phyloP scores from a whole-genome alignment of 169 alveolate species.

The Cyclospora cayetanensis region DNA sequence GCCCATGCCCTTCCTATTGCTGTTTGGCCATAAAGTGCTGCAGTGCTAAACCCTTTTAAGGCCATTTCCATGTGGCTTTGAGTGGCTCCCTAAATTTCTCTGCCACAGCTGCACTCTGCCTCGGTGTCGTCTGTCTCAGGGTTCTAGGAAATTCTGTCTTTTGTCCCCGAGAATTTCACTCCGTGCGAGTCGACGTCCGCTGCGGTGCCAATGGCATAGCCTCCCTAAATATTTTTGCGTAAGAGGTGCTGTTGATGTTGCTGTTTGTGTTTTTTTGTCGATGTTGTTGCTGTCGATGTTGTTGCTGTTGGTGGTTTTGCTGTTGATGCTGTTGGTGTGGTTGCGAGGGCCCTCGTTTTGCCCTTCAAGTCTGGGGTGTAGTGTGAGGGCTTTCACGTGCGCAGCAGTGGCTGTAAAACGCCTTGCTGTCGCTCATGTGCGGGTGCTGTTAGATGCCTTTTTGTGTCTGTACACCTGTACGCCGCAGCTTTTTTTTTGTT shows the following conservation, averaged over 20 bases:
- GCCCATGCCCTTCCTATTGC: background rate
- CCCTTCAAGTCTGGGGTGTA: too few species aligned
- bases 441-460: background rate
- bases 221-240: slow-evolving; percentile 48
- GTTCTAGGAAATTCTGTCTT: slow-evolving; percentile 41
- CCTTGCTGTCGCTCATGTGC: background rate
- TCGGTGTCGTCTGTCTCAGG: slow-evolving; percentile 1
- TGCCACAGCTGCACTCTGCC: background rate
- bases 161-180: slow-evolving; percentile 38
- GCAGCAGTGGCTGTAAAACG: too few species aligned
- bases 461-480: background rate
- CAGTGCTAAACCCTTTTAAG: background rate
- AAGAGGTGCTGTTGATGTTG: slow-evolving; percentile 5
- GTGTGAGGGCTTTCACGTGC: too few species aligned
- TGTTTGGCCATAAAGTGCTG: background rate
- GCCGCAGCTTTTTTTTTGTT: background rate
- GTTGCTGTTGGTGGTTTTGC: background rate
- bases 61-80: background rate
- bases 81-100: too few species aligned
- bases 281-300: background rate
- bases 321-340: slow-evolving; percentile 1
- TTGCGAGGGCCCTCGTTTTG: too few species aligned
- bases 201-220: slow-evolving; percentile 51
- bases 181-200: slow-evolving; percentile 63
- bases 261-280: slow-evolving; percentile 3